phyloP scores from a whole-genome alignment of 768 basidiomycete species.

The Rickenella mellea region DNA sequence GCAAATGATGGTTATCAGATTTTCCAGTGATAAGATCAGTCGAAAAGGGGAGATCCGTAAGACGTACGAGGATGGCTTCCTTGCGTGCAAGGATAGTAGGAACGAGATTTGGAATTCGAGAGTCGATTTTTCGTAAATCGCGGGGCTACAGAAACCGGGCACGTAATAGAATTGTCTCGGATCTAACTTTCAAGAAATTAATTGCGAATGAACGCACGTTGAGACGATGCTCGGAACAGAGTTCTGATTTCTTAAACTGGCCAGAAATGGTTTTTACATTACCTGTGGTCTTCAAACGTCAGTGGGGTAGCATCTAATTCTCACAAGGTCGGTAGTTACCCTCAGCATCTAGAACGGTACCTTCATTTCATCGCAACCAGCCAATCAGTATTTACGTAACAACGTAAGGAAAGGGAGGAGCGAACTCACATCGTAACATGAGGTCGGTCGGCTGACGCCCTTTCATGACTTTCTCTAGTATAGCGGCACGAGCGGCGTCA shows the following conservation, averaged over 20 bases:
- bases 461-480: constrained; percentile 80
- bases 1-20: not conserved
- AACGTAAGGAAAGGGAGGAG: constrained; percentile 7
- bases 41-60: constrained; percentile 2
- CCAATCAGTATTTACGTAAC: constrained; percentile 12
- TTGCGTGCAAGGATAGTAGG: constrained; percentile 87
- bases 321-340: constrained; percentile 31
- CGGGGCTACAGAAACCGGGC: constrained; percentile 51
- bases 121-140: constrained; percentile 95
- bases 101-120: constrained; percentile 85
- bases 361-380: constrained; percentile 27
- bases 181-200: constrained; percentile 11
- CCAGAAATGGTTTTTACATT: constrained; percentile 83
- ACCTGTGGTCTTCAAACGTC: constrained; percentile 33
- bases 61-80: constrained; percentile 74
- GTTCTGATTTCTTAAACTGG: constrained; percentile 83
- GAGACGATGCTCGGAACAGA: constrained; percentile 79
- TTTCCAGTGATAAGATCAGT: constrained; percentile 8
- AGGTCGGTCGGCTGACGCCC: constrained; percentile 83
- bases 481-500: constrained; percentile 60
- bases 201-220: constrained; percentile 52
- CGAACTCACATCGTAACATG: constrained; percentile 76
- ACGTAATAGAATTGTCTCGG: constrained; percentile 5
- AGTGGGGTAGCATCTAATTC: not conserved
- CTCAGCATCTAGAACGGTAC: constrained; percentile 79